Percentiles rank a stretch among this genome's conserved stretches.
These are phyloP conservation scores for Talaromyces sp. DNA, from an alignment of 2,329 filamentous ascomycete species.

Conservation along the genomic window DNA sequence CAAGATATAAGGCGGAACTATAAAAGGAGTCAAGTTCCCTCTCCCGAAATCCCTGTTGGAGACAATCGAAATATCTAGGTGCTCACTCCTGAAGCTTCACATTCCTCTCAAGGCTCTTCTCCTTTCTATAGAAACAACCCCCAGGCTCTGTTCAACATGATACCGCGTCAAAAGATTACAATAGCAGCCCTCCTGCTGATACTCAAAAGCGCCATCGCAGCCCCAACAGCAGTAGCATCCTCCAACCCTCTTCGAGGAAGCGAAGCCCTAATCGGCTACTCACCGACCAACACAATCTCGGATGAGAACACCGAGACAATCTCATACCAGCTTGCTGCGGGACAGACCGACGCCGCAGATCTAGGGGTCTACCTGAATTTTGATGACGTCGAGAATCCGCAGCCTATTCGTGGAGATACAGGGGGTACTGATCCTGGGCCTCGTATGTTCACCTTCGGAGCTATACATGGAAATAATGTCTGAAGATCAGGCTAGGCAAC, in stretches of 20 bases:
- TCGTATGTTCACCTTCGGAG: conserved; percentile 24
- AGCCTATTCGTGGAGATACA: conserved; percentile 52
- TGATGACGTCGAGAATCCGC: conserved; percentile 48
- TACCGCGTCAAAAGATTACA: not conserved
- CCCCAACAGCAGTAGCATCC: conserved; percentile 20
- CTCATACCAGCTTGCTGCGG: conserved; percentile 45
- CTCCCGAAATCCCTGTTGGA: not conserved
- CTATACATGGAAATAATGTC: not conserved
- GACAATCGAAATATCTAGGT: not conserved
- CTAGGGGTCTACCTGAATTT: conserved; percentile 56
- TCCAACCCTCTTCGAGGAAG: conserved; percentile 30
- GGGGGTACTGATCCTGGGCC: conserved; percentile 54
- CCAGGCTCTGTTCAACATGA: not conserved
- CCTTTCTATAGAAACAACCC: not conserved
- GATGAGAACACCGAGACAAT: conserved; percentile 36
- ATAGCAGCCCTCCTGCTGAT: not conserved
- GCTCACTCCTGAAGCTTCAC: not conserved
- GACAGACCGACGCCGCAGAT: conserved; percentile 50
- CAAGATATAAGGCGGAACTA: not conserved
- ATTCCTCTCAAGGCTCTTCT: not conserved
- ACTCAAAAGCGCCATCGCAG: conserved; percentile 22
- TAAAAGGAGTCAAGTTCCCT: not conserved
- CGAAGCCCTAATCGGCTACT: conserved; percentile 38
- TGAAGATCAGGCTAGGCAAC: conserved; percentile 32
- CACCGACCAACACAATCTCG: conserved; percentile 33